phyloP scores from a whole-genome alignment of 164 flowering plant genomes.

The Malania oleifera region DNA sequence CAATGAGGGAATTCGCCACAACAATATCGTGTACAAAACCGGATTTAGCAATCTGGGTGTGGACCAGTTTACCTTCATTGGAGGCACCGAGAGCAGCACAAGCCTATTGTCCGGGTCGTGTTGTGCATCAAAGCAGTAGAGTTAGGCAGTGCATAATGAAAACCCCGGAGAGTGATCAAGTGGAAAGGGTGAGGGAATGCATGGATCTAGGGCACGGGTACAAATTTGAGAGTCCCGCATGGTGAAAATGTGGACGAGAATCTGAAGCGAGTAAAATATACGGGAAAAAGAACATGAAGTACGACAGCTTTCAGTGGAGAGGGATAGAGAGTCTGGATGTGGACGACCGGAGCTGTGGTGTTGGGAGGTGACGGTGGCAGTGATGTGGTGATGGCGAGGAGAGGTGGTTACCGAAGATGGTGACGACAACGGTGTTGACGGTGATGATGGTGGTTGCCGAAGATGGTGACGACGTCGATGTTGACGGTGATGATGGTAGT shows the following conservation, averaged over 20 bases:
- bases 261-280: neutral
- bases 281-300: neutral
- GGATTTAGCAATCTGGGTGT: neutral
- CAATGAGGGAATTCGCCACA: neutral
- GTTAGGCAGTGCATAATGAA: neutral
- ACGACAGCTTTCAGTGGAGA: slow-evolving; percentile 5
- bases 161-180: neutral
- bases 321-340: too few relatives aligned
- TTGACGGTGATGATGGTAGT: too few relatives aligned
- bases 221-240: neutral
- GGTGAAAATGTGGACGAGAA: neutral
- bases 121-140: neutral
- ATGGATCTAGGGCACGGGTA: slow-evolving; percentile 10
- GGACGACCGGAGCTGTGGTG: too few relatives aligned
- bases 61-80: neutral
- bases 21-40: neutral
- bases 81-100: neutral
- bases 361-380: too few relatives aligned
- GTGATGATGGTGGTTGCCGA: too few relatives aligned
- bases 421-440: too few relatives aligned
- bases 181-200: neutral
- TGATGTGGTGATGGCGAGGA: too few relatives aligned
- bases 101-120: neutral
- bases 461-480: too few relatives aligned
- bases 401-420: too few relatives aligned